These are phyloP conservation scores for Penicillium waksmanii DNA, from an alignment of 495 filamentous ascomycete species.

Conservation along the genomic window DNA sequence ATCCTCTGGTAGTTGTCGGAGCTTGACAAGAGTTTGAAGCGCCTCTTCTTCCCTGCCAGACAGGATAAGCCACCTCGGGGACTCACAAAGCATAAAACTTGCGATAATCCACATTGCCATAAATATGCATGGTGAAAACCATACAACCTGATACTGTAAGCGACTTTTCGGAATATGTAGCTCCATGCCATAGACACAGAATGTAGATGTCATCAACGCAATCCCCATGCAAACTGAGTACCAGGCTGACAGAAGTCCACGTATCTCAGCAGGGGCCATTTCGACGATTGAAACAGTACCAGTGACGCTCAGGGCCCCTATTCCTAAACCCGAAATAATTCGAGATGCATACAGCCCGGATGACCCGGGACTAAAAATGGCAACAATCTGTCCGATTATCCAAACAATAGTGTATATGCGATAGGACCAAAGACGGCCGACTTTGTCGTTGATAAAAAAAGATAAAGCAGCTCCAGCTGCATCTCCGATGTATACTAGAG, in stretches of 20 bases:
- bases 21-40: constrained; percentile 23
- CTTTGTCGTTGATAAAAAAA: constrained; percentile 25
- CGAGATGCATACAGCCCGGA: constrained; percentile 17
- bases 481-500: constrained; percentile 20
- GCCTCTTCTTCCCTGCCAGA: constrained; percentile 32
- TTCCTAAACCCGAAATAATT: constrained; percentile 23
- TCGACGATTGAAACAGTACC: constrained; percentile 22
- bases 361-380: background rate
- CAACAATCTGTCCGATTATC: constrained; percentile 19
- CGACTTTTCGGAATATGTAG: constrained; percentile 10
- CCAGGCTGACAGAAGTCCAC: constrained; percentile 23
- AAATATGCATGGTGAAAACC: constrained; percentile 19
- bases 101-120: constrained; percentile 14
- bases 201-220: constrained; percentile 5
- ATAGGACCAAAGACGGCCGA: constrained; percentile 22
- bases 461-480: constrained; percentile 23
- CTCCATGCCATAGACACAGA: constrained; percentile 17
- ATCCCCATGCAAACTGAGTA: constrained; percentile 19
- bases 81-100: constrained; percentile 38
- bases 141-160: constrained; percentile 27
- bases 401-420: constrained; percentile 16
- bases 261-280: constrained; percentile 22
- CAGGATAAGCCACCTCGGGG: constrained; percentile 37
- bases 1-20: constrained; percentile 29
- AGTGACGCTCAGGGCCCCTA: constrained; percentile 20